Percentiles rank a stretch among this genome's conserved stretches.
Evolutionary conservation across 2,329 filamentous ascomycete species (phyloP).

Genomic region (Colletotrichum eleusines): DNA sequence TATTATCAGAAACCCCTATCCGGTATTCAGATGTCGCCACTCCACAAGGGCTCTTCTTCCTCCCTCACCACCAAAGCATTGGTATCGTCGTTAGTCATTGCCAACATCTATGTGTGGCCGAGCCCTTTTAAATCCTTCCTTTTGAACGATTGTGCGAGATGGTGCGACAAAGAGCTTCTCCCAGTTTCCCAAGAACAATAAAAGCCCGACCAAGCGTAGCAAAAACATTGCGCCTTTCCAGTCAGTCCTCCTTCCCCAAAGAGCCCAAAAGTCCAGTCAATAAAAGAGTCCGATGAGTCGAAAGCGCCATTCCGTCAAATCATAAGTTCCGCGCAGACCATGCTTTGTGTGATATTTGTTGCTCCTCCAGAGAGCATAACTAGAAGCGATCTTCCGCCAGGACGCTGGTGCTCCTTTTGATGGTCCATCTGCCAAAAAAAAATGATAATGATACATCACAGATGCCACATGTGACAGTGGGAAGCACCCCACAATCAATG

Average conservation of each 20-base stretch:
- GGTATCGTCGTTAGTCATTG: conserved; percentile 7
- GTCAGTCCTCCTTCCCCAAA: not conserved
- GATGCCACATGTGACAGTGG: not conserved
- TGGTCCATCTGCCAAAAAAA: not conserved
- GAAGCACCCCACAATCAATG: conserved; percentile 10
- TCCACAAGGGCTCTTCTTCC: not conserved
- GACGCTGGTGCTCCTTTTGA: not conserved
- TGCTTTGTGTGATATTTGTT: not conserved
- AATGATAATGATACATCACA: not conserved
- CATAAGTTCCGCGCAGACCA: conserved; percentile 3
- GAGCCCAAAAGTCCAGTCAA: not conserved
- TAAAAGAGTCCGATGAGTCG: not conserved
- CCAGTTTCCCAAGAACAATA: not conserved
- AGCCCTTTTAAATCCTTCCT: not conserved
- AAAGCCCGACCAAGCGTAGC: not conserved
- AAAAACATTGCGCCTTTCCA: conserved; percentile 4
- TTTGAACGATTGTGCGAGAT: conserved; percentile 15
- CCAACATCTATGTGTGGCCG: not conserved
- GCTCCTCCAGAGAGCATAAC: not conserved
- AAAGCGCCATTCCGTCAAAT: conserved; percentile 15
- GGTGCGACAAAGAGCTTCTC: not conserved
- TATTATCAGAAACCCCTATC: conserved; percentile 3
- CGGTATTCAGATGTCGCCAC: not conserved
- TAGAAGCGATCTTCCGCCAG: not conserved
- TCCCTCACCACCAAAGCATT: conserved; percentile 1